Evolutionary conservation across 169 alveolate genomes (phyloP).

Genomic region (Toxoplasma gondii): DNA sequence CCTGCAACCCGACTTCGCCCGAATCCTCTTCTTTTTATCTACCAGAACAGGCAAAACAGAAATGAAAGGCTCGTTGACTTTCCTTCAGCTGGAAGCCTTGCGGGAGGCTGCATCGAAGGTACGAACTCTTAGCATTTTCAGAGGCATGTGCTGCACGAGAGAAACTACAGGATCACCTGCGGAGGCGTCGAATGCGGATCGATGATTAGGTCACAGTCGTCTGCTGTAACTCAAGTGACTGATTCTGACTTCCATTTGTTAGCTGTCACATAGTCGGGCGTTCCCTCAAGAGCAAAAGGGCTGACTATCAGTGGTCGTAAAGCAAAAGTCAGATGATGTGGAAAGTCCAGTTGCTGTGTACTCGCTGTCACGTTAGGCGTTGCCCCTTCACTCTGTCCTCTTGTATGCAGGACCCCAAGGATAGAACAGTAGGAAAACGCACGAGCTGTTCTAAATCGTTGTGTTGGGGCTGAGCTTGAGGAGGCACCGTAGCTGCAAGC

Average conservation of each 20-base stretch:
- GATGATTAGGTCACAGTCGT: too few species aligned
- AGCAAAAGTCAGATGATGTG: neutral
- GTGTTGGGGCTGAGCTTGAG: too few species aligned
- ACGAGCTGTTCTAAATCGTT: neutral
- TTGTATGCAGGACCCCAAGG: slow-evolving; percentile 17
- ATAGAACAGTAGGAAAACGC: neutral
- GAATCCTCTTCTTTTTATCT: neutral
- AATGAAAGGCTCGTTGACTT: neutral
- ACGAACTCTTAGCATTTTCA: neutral
- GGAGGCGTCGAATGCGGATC: too few species aligned
- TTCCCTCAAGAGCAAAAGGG: neutral
- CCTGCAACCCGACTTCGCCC: neutral
- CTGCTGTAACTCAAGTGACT: too few species aligned
- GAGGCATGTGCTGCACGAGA: too few species aligned
- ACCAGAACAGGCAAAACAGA: neutral
- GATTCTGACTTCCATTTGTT: too few species aligned
- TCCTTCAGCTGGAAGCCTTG: slow-evolving; percentile 50
- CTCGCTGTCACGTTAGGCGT: neutral
- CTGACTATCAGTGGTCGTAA: neutral
- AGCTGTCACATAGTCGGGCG: too few species aligned
- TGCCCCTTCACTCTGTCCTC: neutral
- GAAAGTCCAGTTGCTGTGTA: neutral
- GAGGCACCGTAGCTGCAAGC: too few species aligned
- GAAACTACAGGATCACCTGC: too few species aligned
- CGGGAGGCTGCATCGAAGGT: slow-evolving; percentile 39